Evolutionary conservation across 106 monocot species (phyloP), one percentile per base, ranked within the genome.

Genomic region (Phalaenopsis equestris): DNA sequence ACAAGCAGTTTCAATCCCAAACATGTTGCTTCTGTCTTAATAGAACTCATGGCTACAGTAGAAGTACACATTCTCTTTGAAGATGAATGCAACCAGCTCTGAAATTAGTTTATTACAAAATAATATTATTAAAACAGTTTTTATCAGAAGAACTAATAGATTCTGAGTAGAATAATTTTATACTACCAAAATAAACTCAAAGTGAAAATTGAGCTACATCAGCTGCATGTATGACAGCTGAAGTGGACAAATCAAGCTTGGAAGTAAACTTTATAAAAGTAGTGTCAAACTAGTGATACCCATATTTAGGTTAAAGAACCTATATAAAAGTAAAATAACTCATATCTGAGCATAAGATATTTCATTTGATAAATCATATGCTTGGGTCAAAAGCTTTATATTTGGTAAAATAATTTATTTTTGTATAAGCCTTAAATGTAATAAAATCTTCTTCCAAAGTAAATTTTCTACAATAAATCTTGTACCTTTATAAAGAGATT

Each of bases 1-100:
- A 98, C 92, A 42, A 98, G 90, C 76, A 92, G 43, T 70, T 86
- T 87, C 56, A 91, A 21, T 18, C 94, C 92, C n/a, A 85, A 84
- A 82, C 79, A 87, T 61, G 86, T 64, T 5, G 79, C 49, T 73
- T 86, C 86, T 52, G 85, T 48, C 45, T 81, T 86, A 37, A 43
- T 75, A 17, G 82, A 72, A 67, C 38, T 84, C 36, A 77, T 41
- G 1, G 90, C 21, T 21, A 85, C 16, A 49, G 88, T 79, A 41
- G 93, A 82, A 41, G 88, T 88, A 23, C 86, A 77, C 90, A 90
- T 85, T 70, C 83, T 88, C 75, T 92, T 91, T 57, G 87, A 75
- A 74, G 78, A 84, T 41, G 85, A 82, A 30, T 61, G 78, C 7
- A 72, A 56, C 65, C 88, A 56, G 19, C 41, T 82, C 94, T 94